phyloP scores from a whole-genome alignment of 2,329 filamentous ascomycete species.

The Chlorencoelia australis region DNA sequence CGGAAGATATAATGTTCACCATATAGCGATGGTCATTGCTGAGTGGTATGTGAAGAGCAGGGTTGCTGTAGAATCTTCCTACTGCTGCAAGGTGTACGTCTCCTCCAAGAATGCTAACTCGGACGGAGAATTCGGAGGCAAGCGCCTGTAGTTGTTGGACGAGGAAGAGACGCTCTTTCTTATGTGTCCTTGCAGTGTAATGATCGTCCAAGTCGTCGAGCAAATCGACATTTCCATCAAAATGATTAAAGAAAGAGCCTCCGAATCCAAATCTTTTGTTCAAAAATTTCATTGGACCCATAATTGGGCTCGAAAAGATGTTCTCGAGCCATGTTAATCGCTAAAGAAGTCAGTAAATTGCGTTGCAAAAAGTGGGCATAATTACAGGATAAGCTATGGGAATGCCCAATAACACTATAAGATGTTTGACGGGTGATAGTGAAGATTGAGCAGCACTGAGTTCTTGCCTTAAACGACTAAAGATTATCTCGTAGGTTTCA shows the following conservation, averaged over 20 bases:
- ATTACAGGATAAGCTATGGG: conserved; percentile 72
- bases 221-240: conserved; percentile 88
- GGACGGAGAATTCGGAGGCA: conserved; percentile 75
- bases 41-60: conserved; percentile 63
- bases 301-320: conserved; percentile 74
- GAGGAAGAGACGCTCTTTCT: conserved; percentile 70
- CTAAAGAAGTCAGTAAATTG: conserved; percentile 27
- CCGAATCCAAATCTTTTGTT: conserved; percentile 83
- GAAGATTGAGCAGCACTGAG: conserved; percentile 55
- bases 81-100: conserved; percentile 90
- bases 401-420: conserved; percentile 80
- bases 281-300: conserved; percentile 79
- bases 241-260: conserved; percentile 82
- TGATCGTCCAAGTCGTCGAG: conserved; percentile 92
- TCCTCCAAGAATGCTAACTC: conserved; percentile 84
- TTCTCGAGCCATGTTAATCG: conserved; percentile 96
- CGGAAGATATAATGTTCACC: conserved; percentile 86
- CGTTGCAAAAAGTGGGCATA: conserved; percentile 33
- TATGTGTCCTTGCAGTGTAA: conserved; percentile 87
- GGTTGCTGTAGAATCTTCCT: conserved; percentile 90
- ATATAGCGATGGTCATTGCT: conserved; percentile 89
- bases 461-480: conserved; percentile 64
- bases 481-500: conserved; percentile 78
- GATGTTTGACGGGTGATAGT: conserved; percentile 73
- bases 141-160: conserved; percentile 75